Base-by-base conservation (phyloP, 176 grass and related monocot genomes). In the Aegilops longissima region DNA sequence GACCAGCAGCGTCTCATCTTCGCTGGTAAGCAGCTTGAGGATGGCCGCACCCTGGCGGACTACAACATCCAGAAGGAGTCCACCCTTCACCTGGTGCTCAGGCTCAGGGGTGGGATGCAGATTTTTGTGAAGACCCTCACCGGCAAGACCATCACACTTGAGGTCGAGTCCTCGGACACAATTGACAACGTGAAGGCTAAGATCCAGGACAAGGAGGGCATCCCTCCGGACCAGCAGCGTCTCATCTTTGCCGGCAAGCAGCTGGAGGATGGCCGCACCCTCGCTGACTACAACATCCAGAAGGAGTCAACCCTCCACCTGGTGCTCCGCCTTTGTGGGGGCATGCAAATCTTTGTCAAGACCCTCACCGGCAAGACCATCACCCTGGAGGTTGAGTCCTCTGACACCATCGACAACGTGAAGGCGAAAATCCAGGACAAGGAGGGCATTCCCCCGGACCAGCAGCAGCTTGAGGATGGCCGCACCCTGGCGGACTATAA, bases 11-110 rank as follows among this genome's bases (percentile, higher is more conserved):
- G 92, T 2, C 70, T 97, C 8, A 97, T 97, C 58, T 97, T 97
- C 0, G 92, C 94, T 0, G 94, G 92, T 3, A 97, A 97, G 89
- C 94, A 97, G 73, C 76, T 97, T 0, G 94, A 97, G 64, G 94
- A 97, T 0, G 94, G 92, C 0, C 88, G 94, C 3, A 96, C 94
- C 11, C 77, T 96, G 0, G 94, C 92, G 0, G 92, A 96, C 40
- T 96, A 93, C 65, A 93, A 93, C 42, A 96, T 96, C 4, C 91
- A 96, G 82, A 93, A 96, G 87, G 94, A 96, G 18, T 95, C 91
- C 0, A 96, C 94, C 1, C 94, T 96, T 0, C 93, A 95, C 56
- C 44, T 95, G 4, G 93, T 93, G 0, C 88, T 89, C 9, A 2
- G 88, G 0, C 83, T 89, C 1, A 34, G 82, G 1, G 88, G 88